phyloP scores from a whole-genome alignment of 768 basidiomycete genomes.

The Amanita exitialis region DNA sequence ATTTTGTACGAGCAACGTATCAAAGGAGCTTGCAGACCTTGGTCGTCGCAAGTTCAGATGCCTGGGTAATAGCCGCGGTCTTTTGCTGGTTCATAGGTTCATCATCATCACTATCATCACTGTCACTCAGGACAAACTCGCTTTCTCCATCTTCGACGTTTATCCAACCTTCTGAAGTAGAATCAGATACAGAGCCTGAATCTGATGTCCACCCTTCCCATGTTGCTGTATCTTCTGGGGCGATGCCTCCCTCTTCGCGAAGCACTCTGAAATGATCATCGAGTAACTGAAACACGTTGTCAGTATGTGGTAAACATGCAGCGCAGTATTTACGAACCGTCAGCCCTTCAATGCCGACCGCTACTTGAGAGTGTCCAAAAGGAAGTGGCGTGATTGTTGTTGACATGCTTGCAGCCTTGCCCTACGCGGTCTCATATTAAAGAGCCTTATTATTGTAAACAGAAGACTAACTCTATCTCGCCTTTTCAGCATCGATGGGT shows the following conservation, averaged over 20 bases:
- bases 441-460: background rate
- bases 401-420: constrained; percentile 79
- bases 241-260: constrained; percentile 51
- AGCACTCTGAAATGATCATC: constrained; percentile 77
- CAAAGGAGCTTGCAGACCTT: constrained; percentile 39
- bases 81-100: constrained; percentile 37
- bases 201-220: constrained; percentile 91
- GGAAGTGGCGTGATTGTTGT: constrained; percentile 62
- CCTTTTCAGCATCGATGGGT: constrained; percentile 84
- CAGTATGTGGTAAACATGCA: background rate
- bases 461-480: constrained; percentile 60
- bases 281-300: constrained; percentile 44
- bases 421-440: constrained; percentile 32
- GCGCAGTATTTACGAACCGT: constrained; percentile 39
- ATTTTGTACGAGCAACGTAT: background rate
- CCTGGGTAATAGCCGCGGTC: constrained; percentile 10
- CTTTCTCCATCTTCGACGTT: constrained; percentile 65
- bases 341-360: constrained; percentile 85
- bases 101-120: constrained; percentile 57
- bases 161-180: constrained; percentile 68
- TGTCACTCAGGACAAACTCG: constrained; percentile 74
- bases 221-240: constrained; percentile 38
- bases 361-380: constrained; percentile 74
- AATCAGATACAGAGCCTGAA: constrained; percentile 32
- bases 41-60: constrained; percentile 68